These are phyloP conservation scores for Aureobasidium mangrovei DNA, from an alignment of 2,329 filamentous ascomycete genomes.

Conservation along the genomic window DNA sequence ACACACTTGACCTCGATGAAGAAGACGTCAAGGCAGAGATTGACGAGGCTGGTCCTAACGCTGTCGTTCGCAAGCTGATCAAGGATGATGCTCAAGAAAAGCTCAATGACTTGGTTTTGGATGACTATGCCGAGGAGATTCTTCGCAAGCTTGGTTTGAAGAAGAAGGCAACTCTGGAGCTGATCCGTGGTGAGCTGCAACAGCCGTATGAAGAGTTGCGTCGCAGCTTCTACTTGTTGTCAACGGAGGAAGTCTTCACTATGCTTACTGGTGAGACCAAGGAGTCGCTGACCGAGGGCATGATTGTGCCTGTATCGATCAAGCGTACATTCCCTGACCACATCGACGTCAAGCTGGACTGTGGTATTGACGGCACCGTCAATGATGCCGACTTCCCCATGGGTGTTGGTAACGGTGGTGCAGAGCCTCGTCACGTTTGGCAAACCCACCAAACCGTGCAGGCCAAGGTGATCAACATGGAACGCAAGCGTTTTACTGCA, in stretches of 20 bases:
- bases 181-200: conserved; percentile 86
- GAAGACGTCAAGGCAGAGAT: conserved; percentile 95
- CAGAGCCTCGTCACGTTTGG: conserved; percentile 55
- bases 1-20: conserved; percentile 91
- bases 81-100: conserved; percentile 88
- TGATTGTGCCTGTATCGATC: conserved; percentile 86
- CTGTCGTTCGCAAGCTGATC: conserved; percentile 90
- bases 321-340: conserved; percentile 86
- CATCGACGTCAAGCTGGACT: conserved; percentile 87
- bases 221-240: conserved; percentile 63
- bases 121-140: conserved; percentile 94
- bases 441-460: conserved; percentile 74
- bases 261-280: conserved; percentile 93
- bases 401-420: conserved; percentile 54
- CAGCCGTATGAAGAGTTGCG: conserved; percentile 91
- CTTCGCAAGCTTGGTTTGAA: conserved; percentile 87
- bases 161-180: conserved; percentile 92
- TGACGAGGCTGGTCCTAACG: conserved; percentile 79
- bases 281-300: conserved; percentile 73
- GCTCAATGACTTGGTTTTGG: conserved; percentile 90
- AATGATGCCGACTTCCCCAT: conserved; percentile 75
- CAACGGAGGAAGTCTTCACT: conserved; percentile 76
- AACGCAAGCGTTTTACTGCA: conserved; percentile 74
- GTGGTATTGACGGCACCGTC: conserved; percentile 82
- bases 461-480: conserved; percentile 79